Conservation (phyloP, 2,329 filamentous ascomycete genomes). For the Hypoxylon sp. region DNA sequence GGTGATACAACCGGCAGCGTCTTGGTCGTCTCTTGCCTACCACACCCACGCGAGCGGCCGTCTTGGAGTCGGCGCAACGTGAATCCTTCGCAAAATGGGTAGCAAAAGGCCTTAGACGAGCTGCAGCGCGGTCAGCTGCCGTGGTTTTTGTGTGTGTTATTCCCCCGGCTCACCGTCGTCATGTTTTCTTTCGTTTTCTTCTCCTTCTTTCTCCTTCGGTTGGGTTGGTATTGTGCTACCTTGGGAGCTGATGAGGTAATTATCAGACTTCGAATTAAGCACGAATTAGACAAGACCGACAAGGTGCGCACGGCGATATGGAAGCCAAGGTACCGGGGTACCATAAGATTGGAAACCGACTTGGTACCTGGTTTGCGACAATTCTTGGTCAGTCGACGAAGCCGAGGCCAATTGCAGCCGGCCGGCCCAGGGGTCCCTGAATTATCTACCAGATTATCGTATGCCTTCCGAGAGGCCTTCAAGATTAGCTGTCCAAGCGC, state of each 20-base stretch:
- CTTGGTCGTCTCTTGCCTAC: constrained; percentile 16
- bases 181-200: constrained; percentile 1
- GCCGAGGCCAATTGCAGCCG: constrained; percentile 15
- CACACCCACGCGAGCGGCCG: constrained; percentile 30
- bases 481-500: constrained; percentile 26
- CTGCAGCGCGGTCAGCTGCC: constrained; percentile 33
- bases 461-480: constrained; percentile 16
- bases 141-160: constrained; percentile 17
- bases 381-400: constrained; percentile 28
- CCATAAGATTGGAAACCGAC: neutral
- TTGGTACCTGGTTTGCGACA: constrained; percentile 6
- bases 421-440: constrained; percentile 19
- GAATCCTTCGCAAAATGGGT: constrained; percentile 27
- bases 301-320: neutral
- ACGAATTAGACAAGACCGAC: neutral
- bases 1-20: constrained; percentile 36
- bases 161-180: constrained; percentile 27
- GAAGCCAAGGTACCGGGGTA: neutral
- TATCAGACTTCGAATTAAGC: constrained; percentile 17
- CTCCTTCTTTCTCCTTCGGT: constrained; percentile 8
- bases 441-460: constrained; percentile 20
- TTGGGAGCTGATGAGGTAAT: constrained; percentile 26
- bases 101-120: neutral
- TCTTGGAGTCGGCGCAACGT: constrained; percentile 32
- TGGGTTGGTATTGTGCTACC: constrained; percentile 23